Percentiles rank a stretch among this genome's conserved stretches.
phyloP scores from a whole-genome alignment of 257 asterid genomes.

The Phtheirospermum japonicum region DNA sequence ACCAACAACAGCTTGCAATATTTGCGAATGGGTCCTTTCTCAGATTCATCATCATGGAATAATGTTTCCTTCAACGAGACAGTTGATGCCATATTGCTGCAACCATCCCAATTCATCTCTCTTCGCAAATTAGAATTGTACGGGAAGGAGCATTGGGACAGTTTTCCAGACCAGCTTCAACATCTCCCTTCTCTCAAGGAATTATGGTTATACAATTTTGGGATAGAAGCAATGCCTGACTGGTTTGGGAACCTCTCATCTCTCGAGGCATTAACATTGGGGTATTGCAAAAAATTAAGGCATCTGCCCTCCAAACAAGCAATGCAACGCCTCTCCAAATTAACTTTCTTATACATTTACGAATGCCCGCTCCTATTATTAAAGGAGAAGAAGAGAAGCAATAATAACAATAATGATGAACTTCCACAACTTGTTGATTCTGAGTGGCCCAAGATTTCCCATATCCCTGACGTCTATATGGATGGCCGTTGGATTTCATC shows the following conservation, averaged over 20 bases:
- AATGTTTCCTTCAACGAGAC: background rate
- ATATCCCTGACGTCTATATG: too few species aligned
- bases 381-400: background rate
- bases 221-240: background rate
- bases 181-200: background rate
- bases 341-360: background rate
- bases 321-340: background rate
- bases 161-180: background rate
- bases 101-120: background rate
- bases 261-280: background rate
- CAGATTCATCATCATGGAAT: background rate
- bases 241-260: background rate
- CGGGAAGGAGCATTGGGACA: background rate
- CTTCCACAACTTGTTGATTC: background rate
- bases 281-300: background rate
- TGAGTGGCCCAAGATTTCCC: conserved; percentile 8
- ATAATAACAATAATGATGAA: background rate
- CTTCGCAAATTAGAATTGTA: background rate
- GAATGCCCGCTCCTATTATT: background rate
- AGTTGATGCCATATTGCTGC: background rate
- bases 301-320: conserved; percentile 2
- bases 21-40: background rate
- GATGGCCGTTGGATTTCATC: too few species aligned
- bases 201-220: background rate
- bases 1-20: background rate